Evolutionary conservation across 225 moss, liverwort and hornwort species (phyloP).

Genomic region (Polytrichum formosum): DNA sequence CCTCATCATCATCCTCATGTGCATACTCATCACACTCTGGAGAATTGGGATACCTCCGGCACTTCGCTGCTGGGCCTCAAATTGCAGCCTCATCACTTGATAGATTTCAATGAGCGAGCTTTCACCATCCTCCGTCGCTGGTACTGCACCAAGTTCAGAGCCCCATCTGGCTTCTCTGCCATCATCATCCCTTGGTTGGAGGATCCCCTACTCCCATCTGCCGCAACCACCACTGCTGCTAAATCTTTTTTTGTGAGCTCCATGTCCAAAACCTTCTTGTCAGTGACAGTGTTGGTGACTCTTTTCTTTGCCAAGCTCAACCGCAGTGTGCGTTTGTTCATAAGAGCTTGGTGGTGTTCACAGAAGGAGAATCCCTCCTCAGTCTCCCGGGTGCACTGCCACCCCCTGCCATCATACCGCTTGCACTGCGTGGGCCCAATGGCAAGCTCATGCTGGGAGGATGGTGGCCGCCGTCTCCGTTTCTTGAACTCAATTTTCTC

Average conservation of each 20-base stretch:
- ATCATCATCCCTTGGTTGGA: background rate
- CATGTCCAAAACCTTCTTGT: slow-evolving; percentile 7
- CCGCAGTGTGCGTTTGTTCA: slow-evolving; percentile 81
- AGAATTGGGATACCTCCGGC: too few relatives aligned
- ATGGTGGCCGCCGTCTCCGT: slow-evolving; percentile 43
- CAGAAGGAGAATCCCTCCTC: slow-evolving; percentile 86
- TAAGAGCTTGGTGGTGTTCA: slow-evolving; percentile 89
- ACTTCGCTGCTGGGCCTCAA: too few relatives aligned
- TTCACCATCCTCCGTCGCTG: slow-evolving; percentile 47
- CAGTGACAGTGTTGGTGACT: slow-evolving; percentile 23
- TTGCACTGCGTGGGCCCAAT: slow-evolving; percentile 73
- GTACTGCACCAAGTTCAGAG: slow-evolving; percentile 47
- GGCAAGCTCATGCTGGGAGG: slow-evolving; percentile 53
- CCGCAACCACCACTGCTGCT: slow-evolving; percentile 3
- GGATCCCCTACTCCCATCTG: slow-evolving; percentile 14
- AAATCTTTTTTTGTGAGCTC: slow-evolving; percentile 22
- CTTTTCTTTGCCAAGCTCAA: slow-evolving; percentile 52
- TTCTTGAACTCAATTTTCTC: slow-evolving; percentile 37
- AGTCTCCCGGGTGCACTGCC: slow-evolving; percentile 81
- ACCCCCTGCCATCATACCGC: slow-evolving; percentile 88
- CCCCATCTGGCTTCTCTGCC: slow-evolving; percentile 21
- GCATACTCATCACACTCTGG: too few relatives aligned
- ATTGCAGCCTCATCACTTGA: slow-evolving; percentile 25
- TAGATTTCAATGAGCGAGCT: slow-evolving; percentile 56
- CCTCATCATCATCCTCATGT: too few relatives aligned